A percentile compares a stretch with the other conserved stretches of the same genome.
Conservation (phyloP, 306 rosid species). For the Malus sylvestris region DNA sequence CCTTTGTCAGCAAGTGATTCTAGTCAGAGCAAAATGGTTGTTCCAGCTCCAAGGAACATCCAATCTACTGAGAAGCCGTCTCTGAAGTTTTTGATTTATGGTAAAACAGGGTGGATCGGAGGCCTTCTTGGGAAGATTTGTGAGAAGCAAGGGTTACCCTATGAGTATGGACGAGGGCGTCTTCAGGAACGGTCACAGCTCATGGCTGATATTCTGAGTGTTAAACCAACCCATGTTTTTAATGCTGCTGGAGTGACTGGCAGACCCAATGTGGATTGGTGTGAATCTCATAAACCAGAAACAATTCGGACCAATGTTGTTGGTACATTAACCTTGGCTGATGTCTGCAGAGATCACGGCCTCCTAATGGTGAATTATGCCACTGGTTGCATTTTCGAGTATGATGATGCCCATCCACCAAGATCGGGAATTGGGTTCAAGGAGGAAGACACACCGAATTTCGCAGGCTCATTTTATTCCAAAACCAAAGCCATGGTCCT, state of each 20-base stretch:
- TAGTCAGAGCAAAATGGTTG: slow-evolving; percentile 15
- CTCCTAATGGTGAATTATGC: slow-evolving; percentile 40
- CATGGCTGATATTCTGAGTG: slow-evolving; percentile 32
- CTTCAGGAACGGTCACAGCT: slow-evolving; percentile 40
- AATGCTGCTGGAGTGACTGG: slow-evolving; percentile 45
- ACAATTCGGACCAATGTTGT: slow-evolving; percentile 36
- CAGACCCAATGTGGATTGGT: slow-evolving; percentile 51
- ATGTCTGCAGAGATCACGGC: slow-evolving; percentile 37
- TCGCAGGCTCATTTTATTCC: slow-evolving; percentile 34
- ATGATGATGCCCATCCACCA: slow-evolving; percentile 27
- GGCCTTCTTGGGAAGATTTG: slow-evolving; percentile 43
- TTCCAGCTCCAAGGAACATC: slow-evolving; percentile 15
- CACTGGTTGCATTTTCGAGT: slow-evolving; percentile 38
- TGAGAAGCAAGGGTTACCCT: slow-evolving; percentile 38
- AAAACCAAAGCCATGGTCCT: slow-evolving; percentile 46
- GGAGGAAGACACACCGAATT: slow-evolving; percentile 35
- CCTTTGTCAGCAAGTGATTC: slow-evolving; percentile 7
- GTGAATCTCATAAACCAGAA: slow-evolving; percentile 40
- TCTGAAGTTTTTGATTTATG: slow-evolving; percentile 45
- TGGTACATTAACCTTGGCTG: slow-evolving; percentile 38
- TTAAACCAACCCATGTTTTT: slow-evolving; percentile 49
- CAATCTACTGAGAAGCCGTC: slow-evolving; percentile 24
- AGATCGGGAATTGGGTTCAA: slow-evolving; percentile 32
- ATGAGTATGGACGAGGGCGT: slow-evolving; percentile 40
- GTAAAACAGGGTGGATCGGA: slow-evolving; percentile 52